Evolutionary conservation across 1,139 yeast species (phyloP), one percentile per base, ranked within the genome.

Genomic region (Tardiomyces blankii): DNA sequence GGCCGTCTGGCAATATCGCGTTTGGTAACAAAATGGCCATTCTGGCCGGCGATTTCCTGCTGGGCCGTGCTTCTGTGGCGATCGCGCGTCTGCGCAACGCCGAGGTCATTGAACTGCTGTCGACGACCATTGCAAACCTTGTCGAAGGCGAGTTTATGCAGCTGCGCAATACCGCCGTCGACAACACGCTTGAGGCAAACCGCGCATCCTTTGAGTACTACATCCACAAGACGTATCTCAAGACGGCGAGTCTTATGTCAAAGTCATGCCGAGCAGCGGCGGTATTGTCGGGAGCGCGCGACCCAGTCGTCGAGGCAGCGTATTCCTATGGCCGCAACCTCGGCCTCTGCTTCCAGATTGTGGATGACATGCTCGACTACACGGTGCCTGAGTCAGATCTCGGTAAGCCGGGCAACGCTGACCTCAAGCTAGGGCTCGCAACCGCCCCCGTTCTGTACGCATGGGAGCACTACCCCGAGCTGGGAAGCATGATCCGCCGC

Each of bases 81-180:
- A 82, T 91, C 55, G 94, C 97, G 9, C 72, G 98, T 51, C 69
- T 93, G 45, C 73, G 96, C 61, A 89, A 91, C 62, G 93, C 96
- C n/a, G 97, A 91, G 68, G 98, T 91, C 44, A 89, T 88, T 52
- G 98, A 91, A 66, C 73, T 93, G 50, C 77, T 93, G 67, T 87
- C 96, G 4, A 91, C 96, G 7, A 84, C 96, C 39, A 91, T 91
- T 62, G 98, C 97, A 23, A 93, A 93, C 62, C 72, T 93, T 50
- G 98, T 91, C 1, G 98, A 93, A 67, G 98, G 98, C 42, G 98
- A 91, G 66, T 89, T 91, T 62, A 89, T 91, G 97, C 98, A 91
- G 67, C 75, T 91, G 68, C 89, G 89, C 57, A 91, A 91, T 65
- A 87, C 96, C 0, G 93, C 88, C 2, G 70, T 72, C 1, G 62